These are phyloP conservation scores for Laetiporus sulphureus DNA, from an alignment of 1,284 basidiomycete genomes.

Conservation along the genomic window DNA sequence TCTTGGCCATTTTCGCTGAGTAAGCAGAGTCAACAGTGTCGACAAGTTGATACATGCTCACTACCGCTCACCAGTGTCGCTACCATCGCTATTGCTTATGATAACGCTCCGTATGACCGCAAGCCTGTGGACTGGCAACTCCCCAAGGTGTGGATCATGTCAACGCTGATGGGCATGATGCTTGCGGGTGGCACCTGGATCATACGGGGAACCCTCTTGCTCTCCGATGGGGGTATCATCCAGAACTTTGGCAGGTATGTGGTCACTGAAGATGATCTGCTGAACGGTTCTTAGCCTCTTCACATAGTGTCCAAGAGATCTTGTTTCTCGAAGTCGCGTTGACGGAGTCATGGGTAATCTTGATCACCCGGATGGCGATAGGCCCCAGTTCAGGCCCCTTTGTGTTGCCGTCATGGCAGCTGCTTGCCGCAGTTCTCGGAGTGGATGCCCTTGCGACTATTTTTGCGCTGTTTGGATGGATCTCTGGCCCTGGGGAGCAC, in stretches of 20 bases:
- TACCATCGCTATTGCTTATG: conserved; percentile 9
- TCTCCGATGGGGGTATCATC: conserved; percentile 6
- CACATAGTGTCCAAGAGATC: conserved; percentile 7
- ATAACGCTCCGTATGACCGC: conserved; percentile 8
- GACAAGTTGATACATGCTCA: neutral
- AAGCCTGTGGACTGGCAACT: conserved; percentile 10
- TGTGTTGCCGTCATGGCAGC: conserved; percentile 9
- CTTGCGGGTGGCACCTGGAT: conserved; percentile 10
- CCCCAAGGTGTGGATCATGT: conserved; percentile 9
- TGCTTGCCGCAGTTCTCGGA: conserved; percentile 7
- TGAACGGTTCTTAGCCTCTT: neutral
- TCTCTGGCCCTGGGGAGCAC: conserved; percentile 6
- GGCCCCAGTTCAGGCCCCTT: conserved; percentile 7
- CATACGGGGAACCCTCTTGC: conserved; percentile 8
- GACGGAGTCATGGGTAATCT: conserved; percentile 9
- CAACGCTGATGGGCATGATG: conserved; percentile 6
- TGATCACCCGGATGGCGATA: conserved; percentile 6
- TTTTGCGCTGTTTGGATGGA: conserved; percentile 10
- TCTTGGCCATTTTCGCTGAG: conserved; percentile 10
- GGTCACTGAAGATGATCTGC: neutral
- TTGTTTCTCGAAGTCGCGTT: conserved; percentile 9
- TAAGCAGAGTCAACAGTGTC: neutral
- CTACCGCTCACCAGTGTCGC: conserved; percentile 2
- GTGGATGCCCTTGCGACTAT: conserved; percentile 8
- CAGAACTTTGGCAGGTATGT: conserved; percentile 9